phyloP scores from a whole-genome alignment of 176 grass and related monocot genomes.

The Avena insularis region DNA sequence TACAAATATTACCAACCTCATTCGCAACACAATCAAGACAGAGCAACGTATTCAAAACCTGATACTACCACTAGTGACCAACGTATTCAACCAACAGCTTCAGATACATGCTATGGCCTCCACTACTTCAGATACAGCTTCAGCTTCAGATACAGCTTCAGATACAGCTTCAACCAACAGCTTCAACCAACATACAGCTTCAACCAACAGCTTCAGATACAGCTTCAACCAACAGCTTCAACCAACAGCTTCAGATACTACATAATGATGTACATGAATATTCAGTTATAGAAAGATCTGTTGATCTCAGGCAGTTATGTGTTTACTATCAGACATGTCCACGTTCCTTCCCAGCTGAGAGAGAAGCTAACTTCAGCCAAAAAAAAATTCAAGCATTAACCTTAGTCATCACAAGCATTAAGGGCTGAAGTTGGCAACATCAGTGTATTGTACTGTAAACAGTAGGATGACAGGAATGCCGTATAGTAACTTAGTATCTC shows the following conservation, averaged over 20 bases:
- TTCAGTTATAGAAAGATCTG: not conserved
- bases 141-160: too few relatives aligned
- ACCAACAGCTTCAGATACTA: not conserved
- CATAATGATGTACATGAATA: not conserved
- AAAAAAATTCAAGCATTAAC: conserved; percentile 20
- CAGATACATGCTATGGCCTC: too few relatives aligned
- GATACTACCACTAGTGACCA: too few relatives aligned
- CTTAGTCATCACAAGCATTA: conserved; percentile 12
- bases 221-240: too few relatives aligned
- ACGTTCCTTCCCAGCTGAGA: conserved; percentile 17
- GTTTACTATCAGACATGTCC: not conserved
- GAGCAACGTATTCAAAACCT: too few relatives aligned
- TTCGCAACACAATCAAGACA: too few relatives aligned
- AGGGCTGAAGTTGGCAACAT: not conserved
- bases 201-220: too few relatives aligned
- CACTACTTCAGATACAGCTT: too few relatives aligned
- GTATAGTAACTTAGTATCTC: conserved; percentile 23
- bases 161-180: too few relatives aligned
- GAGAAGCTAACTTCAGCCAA: conserved; percentile 11
- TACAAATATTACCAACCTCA: too few relatives aligned
- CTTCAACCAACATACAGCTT: too few relatives aligned
- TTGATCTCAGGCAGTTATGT: not conserved
- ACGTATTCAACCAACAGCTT: too few relatives aligned
- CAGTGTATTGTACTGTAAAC: not conserved
- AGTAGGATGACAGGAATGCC: not conserved